Conservation (phyloP, 768 basidiomycete species). For the Amanita exitialis region DNA sequence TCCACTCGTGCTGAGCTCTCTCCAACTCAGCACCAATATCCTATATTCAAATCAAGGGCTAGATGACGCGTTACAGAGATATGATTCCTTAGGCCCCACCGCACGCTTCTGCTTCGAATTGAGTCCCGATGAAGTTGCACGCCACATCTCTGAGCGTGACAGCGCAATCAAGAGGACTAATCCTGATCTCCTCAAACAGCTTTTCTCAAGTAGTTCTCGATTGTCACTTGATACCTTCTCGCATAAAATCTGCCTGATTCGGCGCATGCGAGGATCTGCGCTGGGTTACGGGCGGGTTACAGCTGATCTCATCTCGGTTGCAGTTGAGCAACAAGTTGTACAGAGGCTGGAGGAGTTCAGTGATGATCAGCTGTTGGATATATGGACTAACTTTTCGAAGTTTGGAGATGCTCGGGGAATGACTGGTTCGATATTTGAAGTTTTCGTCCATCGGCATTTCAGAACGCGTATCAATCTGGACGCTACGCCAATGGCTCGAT, state of each 20-base stretch:
- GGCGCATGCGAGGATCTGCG: neutral
- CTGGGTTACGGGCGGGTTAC: neutral
- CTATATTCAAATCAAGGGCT: too few species aligned
- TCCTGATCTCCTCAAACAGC: neutral
- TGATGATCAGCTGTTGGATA: constrained; percentile 1
- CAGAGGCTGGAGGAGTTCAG: neutral
- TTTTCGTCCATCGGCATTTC: neutral
- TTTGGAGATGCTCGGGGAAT: neutral
- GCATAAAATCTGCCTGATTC: neutral
- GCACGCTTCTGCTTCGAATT: neutral
- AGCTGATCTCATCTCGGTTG: neutral
- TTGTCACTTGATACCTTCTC: neutral
- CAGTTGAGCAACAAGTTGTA: neutral
- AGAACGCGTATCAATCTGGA: neutral
- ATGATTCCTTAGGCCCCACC: neutral
- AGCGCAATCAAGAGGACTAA: neutral
- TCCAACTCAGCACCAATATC: too few species aligned
- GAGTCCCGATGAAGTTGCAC: neutral
- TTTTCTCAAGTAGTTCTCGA: neutral
- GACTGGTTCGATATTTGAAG: neutral
- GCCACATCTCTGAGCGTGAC: neutral
- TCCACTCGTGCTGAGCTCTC: too few species aligned
- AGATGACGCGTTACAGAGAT: neutral
- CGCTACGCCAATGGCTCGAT: neutral
- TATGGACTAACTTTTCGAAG: neutral